phyloP scores from a whole-genome alignment of 768 basidiomycete genomes.

The Panaeolus papilionaceus region DNA sequence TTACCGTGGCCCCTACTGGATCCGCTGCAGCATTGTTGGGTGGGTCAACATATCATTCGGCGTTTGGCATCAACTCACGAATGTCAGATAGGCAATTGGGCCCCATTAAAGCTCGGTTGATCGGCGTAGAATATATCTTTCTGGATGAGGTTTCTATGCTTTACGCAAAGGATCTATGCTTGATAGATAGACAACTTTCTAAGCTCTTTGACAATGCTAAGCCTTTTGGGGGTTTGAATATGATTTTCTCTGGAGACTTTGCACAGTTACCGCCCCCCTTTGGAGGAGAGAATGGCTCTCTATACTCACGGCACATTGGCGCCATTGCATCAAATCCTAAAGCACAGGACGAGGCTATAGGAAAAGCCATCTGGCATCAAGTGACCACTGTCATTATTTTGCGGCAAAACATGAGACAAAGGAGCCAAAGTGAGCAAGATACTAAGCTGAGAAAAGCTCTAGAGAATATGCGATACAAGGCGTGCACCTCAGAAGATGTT shows the following conservation, averaged over 20 bases:
- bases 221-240: constrained; percentile 43
- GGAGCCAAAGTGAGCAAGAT: constrained; percentile 32
- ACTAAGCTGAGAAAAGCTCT: constrained; percentile 31
- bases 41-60: constrained; percentile 22
- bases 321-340: neutral
- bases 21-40: constrained; percentile 17
- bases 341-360: constrained; percentile 15
- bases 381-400: constrained; percentile 23
- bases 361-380: constrained; percentile 28
- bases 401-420: constrained; percentile 41
- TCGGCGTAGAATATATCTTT: constrained; percentile 44
- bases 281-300: constrained; percentile 18
- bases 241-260: constrained; percentile 54
- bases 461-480: constrained; percentile 35
- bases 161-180: constrained; percentile 35
- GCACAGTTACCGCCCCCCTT: constrained; percentile 45
- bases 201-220: constrained; percentile 22
- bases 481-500: constrained; percentile 45
- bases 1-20: constrained; percentile 19
- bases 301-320: constrained; percentile 5
- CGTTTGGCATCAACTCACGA: constrained; percentile 14
- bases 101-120: constrained; percentile 10
- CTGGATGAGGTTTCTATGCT: constrained; percentile 53
- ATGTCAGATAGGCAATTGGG: neutral
- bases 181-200: constrained; percentile 32